A percentile compares a stretch with the other conserved stretches of the same genome.
These are phyloP conservation scores for Goffeauzyma gilvescens DNA, from an alignment of 768 basidiomycete genomes.

Conservation along the genomic window DNA sequence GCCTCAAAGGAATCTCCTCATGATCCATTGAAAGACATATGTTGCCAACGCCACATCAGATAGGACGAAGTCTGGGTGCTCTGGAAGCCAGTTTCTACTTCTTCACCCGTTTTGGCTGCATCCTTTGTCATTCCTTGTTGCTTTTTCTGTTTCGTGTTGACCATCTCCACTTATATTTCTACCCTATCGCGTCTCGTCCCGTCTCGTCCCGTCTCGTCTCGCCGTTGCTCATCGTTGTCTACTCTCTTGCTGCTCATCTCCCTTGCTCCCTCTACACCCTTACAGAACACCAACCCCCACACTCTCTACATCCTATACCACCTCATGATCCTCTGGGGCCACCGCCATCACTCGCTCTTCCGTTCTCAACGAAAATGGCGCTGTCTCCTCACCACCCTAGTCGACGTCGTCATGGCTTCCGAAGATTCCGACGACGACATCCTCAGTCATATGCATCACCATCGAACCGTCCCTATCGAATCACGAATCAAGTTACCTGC, in stretches of 20 bases:
- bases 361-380: constrained; percentile 69
- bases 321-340: constrained; percentile 57
- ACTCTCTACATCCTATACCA: constrained; percentile 58
- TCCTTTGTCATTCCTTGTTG: too few relatives aligned
- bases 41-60: too few relatives aligned
- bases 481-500: constrained; percentile 56
- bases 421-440: neutral
- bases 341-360: constrained; percentile 48
- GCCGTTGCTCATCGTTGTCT: too few relatives aligned
- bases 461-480: too few relatives aligned
- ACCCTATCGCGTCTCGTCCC: constrained; percentile 8
- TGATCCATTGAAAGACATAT: too few relatives aligned
- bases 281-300: constrained; percentile 68
- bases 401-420: constrained; percentile 40
- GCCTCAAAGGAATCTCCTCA: too few relatives aligned
- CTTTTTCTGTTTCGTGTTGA: neutral
- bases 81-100: too few relatives aligned
- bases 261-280: too few relatives aligned
- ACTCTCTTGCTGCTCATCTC: too few relatives aligned
- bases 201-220: neutral
- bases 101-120: too few relatives aligned
- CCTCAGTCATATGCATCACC: too few relatives aligned
- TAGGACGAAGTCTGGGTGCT: too few relatives aligned
- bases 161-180: constrained; percentile 2
- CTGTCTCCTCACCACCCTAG: constrained; percentile 53